A percentile compares a stretch with the other conserved stretches of the same genome.
Conservation (phyloP, 805 yeast species). For the Torulaspora maleeae region DNA sequence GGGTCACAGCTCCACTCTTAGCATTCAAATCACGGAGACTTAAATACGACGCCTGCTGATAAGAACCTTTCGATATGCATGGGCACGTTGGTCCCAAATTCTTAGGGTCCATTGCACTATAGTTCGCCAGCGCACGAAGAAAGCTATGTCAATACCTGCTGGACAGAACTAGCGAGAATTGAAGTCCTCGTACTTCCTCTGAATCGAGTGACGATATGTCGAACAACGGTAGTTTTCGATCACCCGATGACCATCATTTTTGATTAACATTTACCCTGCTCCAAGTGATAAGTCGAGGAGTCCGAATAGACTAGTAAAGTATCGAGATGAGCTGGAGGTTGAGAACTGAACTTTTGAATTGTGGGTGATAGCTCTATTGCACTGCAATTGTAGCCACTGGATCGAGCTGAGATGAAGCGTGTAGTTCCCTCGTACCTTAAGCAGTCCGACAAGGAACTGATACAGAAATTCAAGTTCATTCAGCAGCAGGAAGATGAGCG, state of each 20-base stretch:
- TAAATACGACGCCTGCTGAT: conserved; percentile 21
- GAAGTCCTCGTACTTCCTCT: background rate
- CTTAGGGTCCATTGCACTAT: background rate
- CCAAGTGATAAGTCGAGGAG: background rate
- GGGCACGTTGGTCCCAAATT: background rate
- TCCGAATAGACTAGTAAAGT: background rate
- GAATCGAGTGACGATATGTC: no score
- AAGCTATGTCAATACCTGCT: background rate
- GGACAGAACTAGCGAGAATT: background rate
- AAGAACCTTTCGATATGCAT: conserved; percentile 28
- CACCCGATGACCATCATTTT: background rate
- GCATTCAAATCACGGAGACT: conserved; percentile 17
- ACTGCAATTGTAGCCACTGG: background rate
- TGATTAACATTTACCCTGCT: background rate
- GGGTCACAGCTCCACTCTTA: conserved; percentile 1
- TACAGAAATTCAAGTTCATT: conserved; percentile 33
- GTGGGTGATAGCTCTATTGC: no score
- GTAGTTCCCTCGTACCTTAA: conserved; percentile 28
- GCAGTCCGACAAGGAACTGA: conserved; percentile 26
- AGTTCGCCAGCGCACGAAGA: background rate
- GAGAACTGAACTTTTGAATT: no score
- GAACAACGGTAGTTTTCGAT: background rate
- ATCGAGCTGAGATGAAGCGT: background rate
- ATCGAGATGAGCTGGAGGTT: no score
- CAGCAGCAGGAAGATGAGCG: conserved; percentile 38